Evolutionary conservation across 768 basidiomycete genomes (phyloP).

Genomic region (Tylopilus plumbeoviolaceoides): DNA sequence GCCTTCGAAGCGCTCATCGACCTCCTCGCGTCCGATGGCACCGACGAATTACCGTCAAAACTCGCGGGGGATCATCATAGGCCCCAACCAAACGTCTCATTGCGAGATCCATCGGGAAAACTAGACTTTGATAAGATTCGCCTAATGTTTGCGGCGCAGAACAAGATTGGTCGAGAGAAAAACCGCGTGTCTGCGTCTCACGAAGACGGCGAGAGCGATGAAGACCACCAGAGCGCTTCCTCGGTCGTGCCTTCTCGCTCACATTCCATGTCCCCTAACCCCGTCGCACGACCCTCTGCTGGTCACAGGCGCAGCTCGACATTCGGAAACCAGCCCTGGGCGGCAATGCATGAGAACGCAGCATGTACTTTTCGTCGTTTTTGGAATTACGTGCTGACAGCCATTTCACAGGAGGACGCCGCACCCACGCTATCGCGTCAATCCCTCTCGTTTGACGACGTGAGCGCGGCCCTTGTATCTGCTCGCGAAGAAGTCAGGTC

Average conservation of each 20-base stretch:
- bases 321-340: slow-evolving; percentile 18
- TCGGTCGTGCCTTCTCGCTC: slow-evolving; percentile 10
- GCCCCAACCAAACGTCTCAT: slow-evolving; percentile 1
- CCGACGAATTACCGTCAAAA: slow-evolving; percentile 8
- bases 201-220: slow-evolving; percentile 18
- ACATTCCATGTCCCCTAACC: slow-evolving; percentile 16
- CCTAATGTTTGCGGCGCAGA: slow-evolving; percentile 22
- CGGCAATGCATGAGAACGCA: slow-evolving; percentile 10
- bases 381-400: slow-evolving; percentile 2
- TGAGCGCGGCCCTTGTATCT: slow-evolving; percentile 22
- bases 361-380: slow-evolving; percentile 2
- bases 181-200: neutral
- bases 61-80: neutral
- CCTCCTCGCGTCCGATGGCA: slow-evolving; percentile 28
- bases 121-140: slow-evolving; percentile 32
- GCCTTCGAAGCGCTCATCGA: slow-evolving; percentile 29
- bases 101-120: slow-evolving; percentile 29
- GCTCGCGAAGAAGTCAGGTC: slow-evolving; percentile 23
- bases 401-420: slow-evolving; percentile 6
- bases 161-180: neutral
- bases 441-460: slow-evolving; percentile 23
- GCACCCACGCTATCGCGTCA: neutral
- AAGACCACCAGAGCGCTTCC: slow-evolving; percentile 9
- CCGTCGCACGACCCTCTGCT: neutral
- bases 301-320: slow-evolving; percentile 24